Conservation (phyloP, 768 basidiomycete genomes). For the Dacryopinax primogenitus region DNA sequence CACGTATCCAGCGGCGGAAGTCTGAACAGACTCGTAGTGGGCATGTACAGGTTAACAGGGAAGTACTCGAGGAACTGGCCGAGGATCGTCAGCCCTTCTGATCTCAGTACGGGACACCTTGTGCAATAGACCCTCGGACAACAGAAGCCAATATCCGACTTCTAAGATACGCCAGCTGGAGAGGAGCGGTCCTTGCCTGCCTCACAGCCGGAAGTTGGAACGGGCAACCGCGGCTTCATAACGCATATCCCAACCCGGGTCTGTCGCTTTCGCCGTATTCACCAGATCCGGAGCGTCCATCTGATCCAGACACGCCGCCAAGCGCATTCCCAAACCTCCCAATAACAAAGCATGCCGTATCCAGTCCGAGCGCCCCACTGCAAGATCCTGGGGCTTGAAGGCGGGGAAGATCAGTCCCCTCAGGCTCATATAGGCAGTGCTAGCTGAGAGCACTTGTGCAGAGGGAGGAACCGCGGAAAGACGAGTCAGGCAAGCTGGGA, state of each 20-base stretch:
- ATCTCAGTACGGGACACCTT: not conserved
- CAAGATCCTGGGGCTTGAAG: not conserved
- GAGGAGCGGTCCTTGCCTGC: not conserved
- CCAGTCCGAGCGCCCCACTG: not conserved
- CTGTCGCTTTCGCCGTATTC: not conserved
- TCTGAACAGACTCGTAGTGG: not conserved
- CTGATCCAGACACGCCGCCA: not conserved
- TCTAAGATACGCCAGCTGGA: not conserved
- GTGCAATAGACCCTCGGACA: not conserved
- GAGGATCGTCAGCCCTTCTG: not conserved
- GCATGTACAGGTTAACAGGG: conserved; percentile 8
- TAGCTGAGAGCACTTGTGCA: too few species aligned
- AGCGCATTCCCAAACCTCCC: not conserved
- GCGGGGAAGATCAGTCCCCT: not conserved
- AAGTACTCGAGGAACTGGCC: conserved; percentile 7
- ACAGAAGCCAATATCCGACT: not conserved
- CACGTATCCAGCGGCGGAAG: not conserved
- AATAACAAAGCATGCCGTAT: not conserved
- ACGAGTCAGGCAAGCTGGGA: too few species aligned
- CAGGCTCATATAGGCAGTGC: too few species aligned
- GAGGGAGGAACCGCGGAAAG: too few species aligned
- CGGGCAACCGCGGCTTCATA: conserved; percentile 7
- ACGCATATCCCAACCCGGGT: not conserved
- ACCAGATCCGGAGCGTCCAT: conserved; percentile 11
- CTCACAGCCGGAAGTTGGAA: not conserved